Percentiles rank a stretch among this genome's conserved stretches.
Evolutionary conservation across 2,329 filamentous ascomycete species (phyloP).

Genomic region (Plenodomus biglobosus): DNA sequence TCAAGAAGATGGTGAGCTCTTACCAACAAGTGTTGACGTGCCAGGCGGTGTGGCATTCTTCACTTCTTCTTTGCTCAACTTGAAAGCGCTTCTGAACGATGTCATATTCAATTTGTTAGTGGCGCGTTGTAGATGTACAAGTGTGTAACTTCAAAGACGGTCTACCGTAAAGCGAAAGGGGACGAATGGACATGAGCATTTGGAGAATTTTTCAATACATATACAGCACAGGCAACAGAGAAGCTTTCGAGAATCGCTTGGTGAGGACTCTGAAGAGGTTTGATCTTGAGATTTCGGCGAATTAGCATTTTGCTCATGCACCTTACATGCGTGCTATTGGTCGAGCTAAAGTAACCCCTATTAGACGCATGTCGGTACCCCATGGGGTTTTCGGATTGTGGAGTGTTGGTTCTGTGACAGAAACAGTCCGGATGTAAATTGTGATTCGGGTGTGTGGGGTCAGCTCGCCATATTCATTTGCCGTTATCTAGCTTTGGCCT

Average conservation of each 20-base stretch:
- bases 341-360: slow-evolving; percentile 4
- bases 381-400: slow-evolving; percentile 23
- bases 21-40: slow-evolving; percentile 45
- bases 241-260: background rate
- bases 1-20: background rate
- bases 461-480: background rate
- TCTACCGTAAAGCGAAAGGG: background rate
- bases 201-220: background rate
- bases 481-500: background rate
- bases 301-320: background rate
- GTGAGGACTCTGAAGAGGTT: background rate
- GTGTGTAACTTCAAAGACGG: background rate
- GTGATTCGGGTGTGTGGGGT: no score
- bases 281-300: slow-evolving; percentile 2
- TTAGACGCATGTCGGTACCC: slow-evolving; percentile 2
- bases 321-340: slow-evolving; percentile 2
- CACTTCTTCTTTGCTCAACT: slow-evolving; percentile 45
- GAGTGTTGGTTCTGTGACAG: slow-evolving; percentile 2
- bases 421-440: slow-evolving; percentile 3
- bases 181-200: background rate
- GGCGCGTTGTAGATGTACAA: background rate
- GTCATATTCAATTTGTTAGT: slow-evolving; percentile 29
- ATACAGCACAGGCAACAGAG: background rate
- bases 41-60: slow-evolving; percentile 45
- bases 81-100: slow-evolving; percentile 40